Percentiles rank a stretch among this genome's conserved stretches.
phyloP scores from a whole-genome alignment of 2,329 filamentous ascomycete species.

The Dothideomycetidae sp. region DNA sequence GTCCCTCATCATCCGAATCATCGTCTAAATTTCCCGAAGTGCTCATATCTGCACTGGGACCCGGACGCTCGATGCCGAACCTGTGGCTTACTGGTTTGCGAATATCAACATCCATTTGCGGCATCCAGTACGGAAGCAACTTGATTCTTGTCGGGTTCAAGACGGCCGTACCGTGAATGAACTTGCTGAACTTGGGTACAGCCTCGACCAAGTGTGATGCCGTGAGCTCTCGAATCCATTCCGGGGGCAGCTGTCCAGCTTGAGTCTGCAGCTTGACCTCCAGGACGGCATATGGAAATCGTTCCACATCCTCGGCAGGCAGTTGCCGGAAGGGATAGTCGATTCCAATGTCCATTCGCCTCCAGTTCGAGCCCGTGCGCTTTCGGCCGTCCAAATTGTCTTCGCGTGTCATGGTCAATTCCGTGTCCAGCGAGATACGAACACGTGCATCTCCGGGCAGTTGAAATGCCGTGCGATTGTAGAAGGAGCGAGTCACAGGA shows the following conservation, averaged over 20 bases:
- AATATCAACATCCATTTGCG: constrained; percentile 96
- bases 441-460: constrained; percentile 90
- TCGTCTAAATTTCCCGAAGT: constrained; percentile 68
- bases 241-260: constrained; percentile 81
- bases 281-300: constrained; percentile 89
- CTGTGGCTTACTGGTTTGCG: constrained; percentile 77
- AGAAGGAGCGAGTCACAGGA: constrained; percentile 89
- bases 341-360: constrained; percentile 92
- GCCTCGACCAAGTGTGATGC: constrained; percentile 91
- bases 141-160: constrained; percentile 80
- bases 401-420: constrained; percentile 87
- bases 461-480: constrained; percentile 96
- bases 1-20: constrained; percentile 54
- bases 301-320: constrained; percentile 67
- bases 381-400: constrained; percentile 76
- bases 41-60: constrained; percentile 57
- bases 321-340: constrained; percentile 89
- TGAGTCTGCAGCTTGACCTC: constrained; percentile 98
- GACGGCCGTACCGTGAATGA: constrained; percentile 85
- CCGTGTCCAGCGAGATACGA: constrained; percentile 90
- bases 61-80: constrained; percentile 78
- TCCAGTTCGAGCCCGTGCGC: constrained; percentile 79
- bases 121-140: constrained; percentile 90
- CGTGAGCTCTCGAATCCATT: constrained; percentile 91
- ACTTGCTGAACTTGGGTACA: constrained; percentile 99